Evolutionary conservation across 441 rosid species (phyloP), one percentile per base, ranked within the genome.

Genomic region (Pelargonium citronellum): DNA sequence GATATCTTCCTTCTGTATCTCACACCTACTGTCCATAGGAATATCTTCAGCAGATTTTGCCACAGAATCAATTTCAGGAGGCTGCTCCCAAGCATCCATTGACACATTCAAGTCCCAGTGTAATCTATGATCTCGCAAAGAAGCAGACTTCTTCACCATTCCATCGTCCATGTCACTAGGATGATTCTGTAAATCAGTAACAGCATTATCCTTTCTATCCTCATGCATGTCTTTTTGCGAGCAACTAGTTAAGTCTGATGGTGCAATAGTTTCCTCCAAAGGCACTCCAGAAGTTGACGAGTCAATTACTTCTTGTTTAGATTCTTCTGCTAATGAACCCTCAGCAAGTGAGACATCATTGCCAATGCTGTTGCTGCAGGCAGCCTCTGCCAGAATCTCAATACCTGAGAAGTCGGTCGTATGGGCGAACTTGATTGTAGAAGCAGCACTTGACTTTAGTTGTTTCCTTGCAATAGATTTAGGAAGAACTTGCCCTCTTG

Each of bases 101-200:
- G 80, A 39, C 47, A 83, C 77, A 79, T 86, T 87, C 55, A 87
- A 82, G 73, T 87, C 88, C 88, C 87, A 84, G 20, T 72, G 83
- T 41, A 79, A 69, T 76, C 78, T 80, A 37, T 58, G 73, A 64
- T 78, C 79, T 67, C 76, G 74, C 34, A 68, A 20, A 27, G 73
- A 69, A 10, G 64, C 37, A n/a, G 74, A 55, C 34, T 1, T 70
- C 44, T 77, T 75, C 2, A 11, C 70, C 12, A n/a, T 34, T 61
- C 24, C 66, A 13, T 71, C 51, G 22, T 77, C 80, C 53, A 69
- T 70, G 13, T 66, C 73, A 58, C 10, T n/a, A 0, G 58, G 58
- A 72, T 73, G 67, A 69, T 74, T 68, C 55, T 58, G 79, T 37
- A 55, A 72, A 60, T 69, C 71, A 27, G 69, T 30, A 27, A 15